Base-by-base conservation (phyloP, 2,329 filamentous ascomycete genomes). In the Monilinia laxa region DNA sequence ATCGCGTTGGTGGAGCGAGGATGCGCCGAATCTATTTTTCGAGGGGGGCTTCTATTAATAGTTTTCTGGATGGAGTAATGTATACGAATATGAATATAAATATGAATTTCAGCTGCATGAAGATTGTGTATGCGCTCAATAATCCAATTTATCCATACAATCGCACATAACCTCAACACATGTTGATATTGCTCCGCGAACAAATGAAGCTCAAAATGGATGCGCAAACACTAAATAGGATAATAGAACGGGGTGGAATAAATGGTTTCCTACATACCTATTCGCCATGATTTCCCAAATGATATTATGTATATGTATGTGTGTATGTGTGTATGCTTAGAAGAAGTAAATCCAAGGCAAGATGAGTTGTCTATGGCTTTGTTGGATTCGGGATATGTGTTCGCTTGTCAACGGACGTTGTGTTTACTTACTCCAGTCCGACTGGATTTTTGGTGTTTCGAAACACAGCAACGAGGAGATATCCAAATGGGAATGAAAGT, bases 1-100 rank as follows among this genome's bases (percentile, higher is more conserved):
- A 81, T 91, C 83, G 81, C 90, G 85, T 81, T 92, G 90, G 78
- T 92, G 90, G 69, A 92, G 85, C 71, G 84, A 84, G 58, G 87
- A 89, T 73, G 83, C 80, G 73, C 86, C 83, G 78, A 91, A 91
- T 81, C 89, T 90, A 69, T 67, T 70, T 18, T 12, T 10, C 10
- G 3, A 5, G 38, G 38, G 38, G 38, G 31, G 31, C 31, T 12
- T 40, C 38, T 40, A 11, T 40, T 40, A 40, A 14, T 14, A 40
- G 12, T 40, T 14, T 40, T 40, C 12, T 14, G 11, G 10, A 40
- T 40, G 11, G 38, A 40, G 10, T 14, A 1, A 28, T 28, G 28
- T 28, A 38, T 9, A 38, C 1, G 38, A 38, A 38, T 38, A 38
- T 12, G 11, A 38, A 12, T 38, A 6, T 38, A 12, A 38, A 38